Base-by-base conservation (phyloP, 371 early-diverging fungal genomes). In the Nematocida displodere region DNA sequence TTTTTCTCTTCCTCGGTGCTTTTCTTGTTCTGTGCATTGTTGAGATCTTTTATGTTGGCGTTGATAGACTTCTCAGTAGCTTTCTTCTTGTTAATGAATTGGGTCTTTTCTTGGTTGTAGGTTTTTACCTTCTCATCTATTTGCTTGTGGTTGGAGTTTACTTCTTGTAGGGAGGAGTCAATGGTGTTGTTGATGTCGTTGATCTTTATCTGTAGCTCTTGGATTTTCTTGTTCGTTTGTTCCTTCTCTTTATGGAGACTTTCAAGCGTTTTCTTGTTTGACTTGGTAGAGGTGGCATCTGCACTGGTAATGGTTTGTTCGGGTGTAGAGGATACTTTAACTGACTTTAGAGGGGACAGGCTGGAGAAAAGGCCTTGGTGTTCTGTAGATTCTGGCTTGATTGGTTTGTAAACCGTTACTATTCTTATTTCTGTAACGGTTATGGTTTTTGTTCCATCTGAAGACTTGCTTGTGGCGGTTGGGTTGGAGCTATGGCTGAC, bases 1-100 rank as follows among this genome's bases (percentile, higher is more conserved):
- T 55, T 33, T 22, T 55, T 33, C 22, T 55, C 56, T 55, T 55
- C 56, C 37, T 26, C 33, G 37, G 56, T 29, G 24, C 20, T 55
- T 55, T 36, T 17, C 22, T 22, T 55, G 5, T 42, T 55, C n/a
- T n/a, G n/a, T n/a, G n/a, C n/a, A n/a, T n/a, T n/a, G 22, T 29
- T 55, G 7, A 36, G 33, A 33, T 24, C 33, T 4, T 33, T 17
- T 24, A 28, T 24, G 33, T 55, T 55, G 3, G 22, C 28, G 11
- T 42, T 11, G 44, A 42, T 11, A 42, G 36, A 8, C 26, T 62
- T 54, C 17, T 62, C 46, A 7, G 8, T n/a, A 7, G 36, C 46
- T 28, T 62, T 24, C 29, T 62, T 62, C 52, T 46, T 49, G 36
- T 7, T 44, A n/a, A 28, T 13, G 13, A 8, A 52, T 22, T 52